A percentile compares a stretch with the other conserved stretches of the same genome.
Evolutionary conservation across 192 early-diverging fungal genomes (phyloP).

Genomic region (Backusella macrospora): DNA sequence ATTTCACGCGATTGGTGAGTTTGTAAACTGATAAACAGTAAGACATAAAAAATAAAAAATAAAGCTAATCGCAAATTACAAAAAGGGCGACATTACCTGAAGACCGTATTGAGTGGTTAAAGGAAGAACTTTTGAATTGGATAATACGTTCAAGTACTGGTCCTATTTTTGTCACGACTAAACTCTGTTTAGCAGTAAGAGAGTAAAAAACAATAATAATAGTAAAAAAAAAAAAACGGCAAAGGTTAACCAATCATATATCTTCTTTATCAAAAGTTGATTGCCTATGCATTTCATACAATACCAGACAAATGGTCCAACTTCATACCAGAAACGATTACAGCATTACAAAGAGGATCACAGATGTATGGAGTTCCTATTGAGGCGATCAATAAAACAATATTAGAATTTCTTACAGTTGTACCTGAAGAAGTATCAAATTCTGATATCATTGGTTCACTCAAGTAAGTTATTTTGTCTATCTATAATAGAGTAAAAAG

Average conservation of each 20-base stretch:
- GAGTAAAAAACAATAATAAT: neutral
- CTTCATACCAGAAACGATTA: constrained; percentile 48
- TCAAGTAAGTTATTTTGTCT: constrained; percentile 39
- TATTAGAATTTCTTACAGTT: constrained; percentile 57
- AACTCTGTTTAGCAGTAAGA: constrained; percentile 58
- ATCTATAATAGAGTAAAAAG: neutral
- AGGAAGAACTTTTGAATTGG: constrained; percentile 49
- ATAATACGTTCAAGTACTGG: constrained; percentile 49
- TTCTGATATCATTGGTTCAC: constrained; percentile 46
- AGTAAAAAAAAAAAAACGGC: neutral
- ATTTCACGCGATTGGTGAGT: constrained; percentile 58
- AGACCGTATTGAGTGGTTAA: constrained; percentile 57
- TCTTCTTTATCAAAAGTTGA: constrained; percentile 40
- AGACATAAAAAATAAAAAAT: neutral
- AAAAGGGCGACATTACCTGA: constrained; percentile 53
- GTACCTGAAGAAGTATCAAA: constrained; percentile 58
- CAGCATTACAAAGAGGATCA: constrained; percentile 40
- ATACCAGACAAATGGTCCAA: constrained; percentile 53
- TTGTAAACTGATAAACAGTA: neutral
- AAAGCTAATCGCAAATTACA: neutral
- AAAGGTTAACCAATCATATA: neutral
- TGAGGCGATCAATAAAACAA: constrained; percentile 37
- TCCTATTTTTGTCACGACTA: constrained; percentile 53
- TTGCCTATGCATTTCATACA: constrained; percentile 50
- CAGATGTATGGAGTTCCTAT: constrained; percentile 21